A percentile compares a stretch with the other conserved stretches of the same genome.
Conservation (phyloP, 305 asterid genomes). For the Fraxinus sp. region DNA sequence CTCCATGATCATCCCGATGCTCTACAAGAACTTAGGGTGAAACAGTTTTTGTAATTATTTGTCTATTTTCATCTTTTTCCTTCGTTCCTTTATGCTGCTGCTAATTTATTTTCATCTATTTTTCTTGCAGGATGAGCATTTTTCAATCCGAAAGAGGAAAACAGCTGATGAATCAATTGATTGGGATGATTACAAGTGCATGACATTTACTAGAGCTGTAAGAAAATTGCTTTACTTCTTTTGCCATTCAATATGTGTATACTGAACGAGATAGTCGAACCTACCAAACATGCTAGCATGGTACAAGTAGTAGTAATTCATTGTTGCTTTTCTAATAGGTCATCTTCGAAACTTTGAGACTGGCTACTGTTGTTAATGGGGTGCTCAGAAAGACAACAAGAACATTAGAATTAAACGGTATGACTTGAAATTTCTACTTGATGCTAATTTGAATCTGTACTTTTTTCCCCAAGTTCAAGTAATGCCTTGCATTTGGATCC, state of each 20-base stretch:
- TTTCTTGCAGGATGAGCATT: conserved; percentile 56
- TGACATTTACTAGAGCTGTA: conserved; percentile 72
- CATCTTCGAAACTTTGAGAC: conserved; percentile 53
- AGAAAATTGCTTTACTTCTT: conserved; percentile 15
- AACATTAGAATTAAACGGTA: conserved; percentile 56
- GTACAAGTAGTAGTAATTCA: neutral
- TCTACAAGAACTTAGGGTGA: conserved; percentile 57
- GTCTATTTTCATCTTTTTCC: neutral
- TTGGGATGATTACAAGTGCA: conserved; percentile 59
- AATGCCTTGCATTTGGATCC: neutral
- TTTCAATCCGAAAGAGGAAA: conserved; percentile 38
- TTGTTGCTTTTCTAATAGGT: conserved; percentile 38
- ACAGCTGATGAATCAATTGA: conserved; percentile 34
- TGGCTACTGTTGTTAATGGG: conserved; percentile 64
- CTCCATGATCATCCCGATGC: conserved; percentile 64
- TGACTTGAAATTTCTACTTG: neutral
- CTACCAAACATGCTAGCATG: neutral
- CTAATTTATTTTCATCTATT: neutral
- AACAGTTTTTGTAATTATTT: neutral
- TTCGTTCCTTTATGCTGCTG: neutral
- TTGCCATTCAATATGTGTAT: neutral
- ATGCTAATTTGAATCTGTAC: neutral
- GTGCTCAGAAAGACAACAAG: conserved; percentile 58
- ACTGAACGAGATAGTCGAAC: neutral
- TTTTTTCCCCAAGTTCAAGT: neutral